A percentile compares a stretch with the other conserved stretches of the same genome.
Evolutionary conservation across 768 basidiomycete species (phyloP).

Genomic region (Psilocybe cubensis): DNA sequence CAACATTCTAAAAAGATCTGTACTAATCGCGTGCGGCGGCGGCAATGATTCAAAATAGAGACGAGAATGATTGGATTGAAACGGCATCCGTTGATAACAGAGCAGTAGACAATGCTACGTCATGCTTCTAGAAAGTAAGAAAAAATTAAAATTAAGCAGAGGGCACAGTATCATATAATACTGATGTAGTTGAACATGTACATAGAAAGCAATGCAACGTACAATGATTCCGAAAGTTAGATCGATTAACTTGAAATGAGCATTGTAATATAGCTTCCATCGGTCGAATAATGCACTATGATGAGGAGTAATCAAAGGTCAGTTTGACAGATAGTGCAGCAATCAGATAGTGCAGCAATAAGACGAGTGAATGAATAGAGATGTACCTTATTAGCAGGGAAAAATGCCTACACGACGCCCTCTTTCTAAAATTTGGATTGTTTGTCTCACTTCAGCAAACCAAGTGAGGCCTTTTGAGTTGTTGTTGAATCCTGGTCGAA

Average conservation of each 20-base stretch:
- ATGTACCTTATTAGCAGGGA: conserved; percentile 42
- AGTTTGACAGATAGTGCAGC: too few relatives aligned
- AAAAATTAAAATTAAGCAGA: not conserved
- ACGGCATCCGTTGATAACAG: not conserved
- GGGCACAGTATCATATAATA: not conserved
- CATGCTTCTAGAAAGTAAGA: not conserved
- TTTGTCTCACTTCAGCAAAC: conserved; percentile 70
- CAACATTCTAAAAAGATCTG: conserved; percentile 8
- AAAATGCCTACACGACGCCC: conserved; percentile 52
- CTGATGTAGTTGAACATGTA: not conserved
- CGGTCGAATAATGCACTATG: too few relatives aligned
- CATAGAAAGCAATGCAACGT: not conserved
- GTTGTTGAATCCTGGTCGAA: conserved; percentile 37
- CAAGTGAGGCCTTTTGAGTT: conserved; percentile 71
- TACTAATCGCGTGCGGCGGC: conserved; percentile 14
- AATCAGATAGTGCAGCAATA: not conserved
- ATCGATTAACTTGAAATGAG: not conserved
- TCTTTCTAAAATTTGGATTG: conserved; percentile 59
- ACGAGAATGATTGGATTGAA: conserved; percentile 9
- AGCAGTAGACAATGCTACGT: not conserved
- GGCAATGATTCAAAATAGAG: conserved; percentile 2
- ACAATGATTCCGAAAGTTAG: not conserved
- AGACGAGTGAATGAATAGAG: not conserved
- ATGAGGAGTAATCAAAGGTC: too few relatives aligned
- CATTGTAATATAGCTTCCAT: not conserved